Evolutionary conservation across 2,329 filamentous ascomycete species (phyloP).

Genomic region (Claviceps spartinae): DNA sequence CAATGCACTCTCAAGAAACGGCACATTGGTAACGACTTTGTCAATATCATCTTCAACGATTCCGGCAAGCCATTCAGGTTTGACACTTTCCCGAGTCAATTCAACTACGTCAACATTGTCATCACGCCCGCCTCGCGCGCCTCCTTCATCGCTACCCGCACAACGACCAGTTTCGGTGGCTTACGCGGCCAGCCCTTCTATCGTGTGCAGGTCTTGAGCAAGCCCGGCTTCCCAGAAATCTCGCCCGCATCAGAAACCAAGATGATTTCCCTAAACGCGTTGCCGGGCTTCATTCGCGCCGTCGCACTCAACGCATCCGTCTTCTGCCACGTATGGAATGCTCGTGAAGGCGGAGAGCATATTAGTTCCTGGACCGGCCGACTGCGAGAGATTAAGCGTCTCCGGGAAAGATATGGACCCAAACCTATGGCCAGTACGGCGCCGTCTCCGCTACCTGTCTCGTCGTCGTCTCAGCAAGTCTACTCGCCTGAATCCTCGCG

Average conservation of each 20-base stretch:
- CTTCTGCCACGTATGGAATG: constrained; percentile 82
- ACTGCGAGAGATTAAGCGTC: constrained; percentile 67
- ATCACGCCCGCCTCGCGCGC: constrained; percentile 76
- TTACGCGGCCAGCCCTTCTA: constrained; percentile 47
- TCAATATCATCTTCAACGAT: constrained; percentile 97
- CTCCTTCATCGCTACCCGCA: constrained; percentile 55
- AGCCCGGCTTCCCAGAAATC: constrained; percentile 79
- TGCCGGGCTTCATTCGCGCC: constrained; percentile 76
- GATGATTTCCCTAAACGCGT: constrained; percentile 67
- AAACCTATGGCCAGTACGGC: constrained; percentile 19
- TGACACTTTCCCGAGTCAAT: constrained; percentile 83
- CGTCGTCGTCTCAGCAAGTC: constrained; percentile 11
- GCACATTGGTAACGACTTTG: constrained; percentile 94
- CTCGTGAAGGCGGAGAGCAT: constrained; percentile 64
- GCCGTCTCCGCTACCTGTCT: constrained; percentile 16
- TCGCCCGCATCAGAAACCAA: constrained; percentile 83
- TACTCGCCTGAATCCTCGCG: constrained; percentile 7
- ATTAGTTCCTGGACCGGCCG: constrained; percentile 82
- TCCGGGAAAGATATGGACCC: constrained; percentile 55
- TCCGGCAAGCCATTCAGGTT: constrained; percentile 82
- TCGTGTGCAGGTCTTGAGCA: constrained; percentile 78
- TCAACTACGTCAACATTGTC: constrained; percentile 95
- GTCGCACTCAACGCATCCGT: constrained; percentile 87
- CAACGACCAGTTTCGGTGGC: constrained; percentile 18
- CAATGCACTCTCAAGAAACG: constrained; percentile 75